phyloP scores from a whole-genome alignment of 805 yeast genomes.

The Metschnikowia sp. region DNA sequence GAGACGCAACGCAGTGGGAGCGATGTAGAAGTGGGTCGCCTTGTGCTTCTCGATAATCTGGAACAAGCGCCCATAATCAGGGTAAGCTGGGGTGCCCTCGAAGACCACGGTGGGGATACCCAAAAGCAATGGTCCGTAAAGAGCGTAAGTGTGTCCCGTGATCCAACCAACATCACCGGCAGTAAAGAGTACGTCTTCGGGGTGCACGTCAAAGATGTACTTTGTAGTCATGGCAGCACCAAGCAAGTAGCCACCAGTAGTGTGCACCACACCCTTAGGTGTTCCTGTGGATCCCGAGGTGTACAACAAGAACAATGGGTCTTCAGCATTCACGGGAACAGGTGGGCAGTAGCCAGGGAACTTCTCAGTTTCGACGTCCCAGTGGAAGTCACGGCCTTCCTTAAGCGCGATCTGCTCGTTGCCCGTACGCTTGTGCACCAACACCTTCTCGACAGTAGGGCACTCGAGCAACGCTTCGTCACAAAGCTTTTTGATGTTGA shows the following conservation, averaged over 20 bases:
- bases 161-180: constrained; percentile 94
- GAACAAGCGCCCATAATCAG: constrained; percentile 78
- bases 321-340: constrained; percentile 73
- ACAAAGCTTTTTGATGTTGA: constrained; percentile 76
- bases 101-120: constrained; percentile 80
- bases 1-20: constrained; percentile 79
- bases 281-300: constrained; percentile 88
- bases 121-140: constrained; percentile 72
- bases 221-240: constrained; percentile 73
- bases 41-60: constrained; percentile 67
- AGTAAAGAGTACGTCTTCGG: constrained; percentile 72
- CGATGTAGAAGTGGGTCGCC: constrained; percentile 78
- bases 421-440: constrained; percentile 75
- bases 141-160: constrained; percentile 81
- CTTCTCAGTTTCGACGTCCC: constrained; percentile 68
- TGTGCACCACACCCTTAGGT: constrained; percentile 83
- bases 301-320: constrained; percentile 74
- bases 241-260: constrained; percentile 75
- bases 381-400: constrained; percentile 66
- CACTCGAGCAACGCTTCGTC: constrained; percentile 72
- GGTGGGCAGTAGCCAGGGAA: constrained; percentile 71
- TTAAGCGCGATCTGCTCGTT: constrained; percentile 48
- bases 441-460: constrained; percentile 64
- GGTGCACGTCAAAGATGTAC: constrained; percentile 73
- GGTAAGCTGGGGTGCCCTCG: constrained; percentile 87